Evolutionary conservation across 2,329 filamentous ascomycete genomes (phyloP).

Genomic region (Stagonosporopsis cucurbitacearum): DNA sequence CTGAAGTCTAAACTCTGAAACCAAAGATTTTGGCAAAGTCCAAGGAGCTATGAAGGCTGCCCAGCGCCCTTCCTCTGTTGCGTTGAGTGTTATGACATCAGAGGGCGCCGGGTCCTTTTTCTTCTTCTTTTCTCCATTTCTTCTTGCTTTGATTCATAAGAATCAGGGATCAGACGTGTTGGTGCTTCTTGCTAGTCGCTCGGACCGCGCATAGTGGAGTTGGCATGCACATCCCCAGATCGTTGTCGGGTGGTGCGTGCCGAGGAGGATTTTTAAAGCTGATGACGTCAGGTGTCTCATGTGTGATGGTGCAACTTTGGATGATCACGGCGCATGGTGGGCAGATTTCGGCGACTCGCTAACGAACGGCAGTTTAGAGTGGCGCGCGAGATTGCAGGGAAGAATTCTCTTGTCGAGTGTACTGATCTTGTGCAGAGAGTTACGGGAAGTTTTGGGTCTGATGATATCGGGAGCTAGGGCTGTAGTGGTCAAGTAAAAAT

Average conservation of each 20-base stretch:
- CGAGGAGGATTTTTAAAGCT: not conserved
- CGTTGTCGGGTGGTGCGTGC: slow-evolving; percentile 3
- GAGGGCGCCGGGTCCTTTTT: not conserved
- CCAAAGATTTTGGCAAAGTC: not conserved
- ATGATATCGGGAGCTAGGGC: not conserved
- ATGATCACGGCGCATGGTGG: not conserved
- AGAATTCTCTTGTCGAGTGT: not conserved
- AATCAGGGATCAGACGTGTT: no score
- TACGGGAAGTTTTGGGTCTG: not conserved
- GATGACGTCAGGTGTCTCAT: slow-evolving; percentile 14
- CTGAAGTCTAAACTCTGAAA: not conserved
- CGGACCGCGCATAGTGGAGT: not conserved
- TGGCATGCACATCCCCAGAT: slow-evolving; percentile 5
- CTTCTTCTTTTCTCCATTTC: no score
- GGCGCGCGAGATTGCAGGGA: not conserved
- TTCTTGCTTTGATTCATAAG: no score
- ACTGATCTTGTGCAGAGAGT: not conserved
- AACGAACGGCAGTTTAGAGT: not conserved
- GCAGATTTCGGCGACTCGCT: not conserved
- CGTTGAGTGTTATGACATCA: not conserved
- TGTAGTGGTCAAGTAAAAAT: not conserved
- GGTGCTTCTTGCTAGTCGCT: not conserved
- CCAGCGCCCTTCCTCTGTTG: not conserved
- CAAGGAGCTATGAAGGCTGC: not conserved
- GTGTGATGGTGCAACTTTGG: not conserved